Conservation (phyloP, 192 early-diverging fungal genomes). For the Glomus cerebriforme region DNA sequence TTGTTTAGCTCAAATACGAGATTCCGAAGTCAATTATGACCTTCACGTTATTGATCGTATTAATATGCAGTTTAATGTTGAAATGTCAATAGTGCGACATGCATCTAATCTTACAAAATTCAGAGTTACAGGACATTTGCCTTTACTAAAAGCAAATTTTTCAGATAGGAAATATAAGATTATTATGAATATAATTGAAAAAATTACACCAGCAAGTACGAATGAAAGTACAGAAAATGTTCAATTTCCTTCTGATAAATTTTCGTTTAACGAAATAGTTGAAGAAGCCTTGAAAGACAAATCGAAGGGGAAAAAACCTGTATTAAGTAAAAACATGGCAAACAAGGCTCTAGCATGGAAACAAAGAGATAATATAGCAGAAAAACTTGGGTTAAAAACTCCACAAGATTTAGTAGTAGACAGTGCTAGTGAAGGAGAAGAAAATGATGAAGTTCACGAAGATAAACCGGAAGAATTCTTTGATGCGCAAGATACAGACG, state of each 20-base stretch:
- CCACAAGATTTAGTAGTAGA: constrained; percentile 34
- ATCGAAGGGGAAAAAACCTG: background rate
- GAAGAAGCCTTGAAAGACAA: background rate
- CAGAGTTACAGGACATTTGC: constrained; percentile 77
- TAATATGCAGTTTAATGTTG: constrained; percentile 77
- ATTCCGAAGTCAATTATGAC: constrained; percentile 53
- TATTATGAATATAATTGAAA: constrained; percentile 79
- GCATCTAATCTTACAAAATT: constrained; percentile 73
- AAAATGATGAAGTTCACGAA: constrained; percentile 39
- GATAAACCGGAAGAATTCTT: constrained; percentile 47
- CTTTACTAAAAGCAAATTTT: constrained; percentile 83
- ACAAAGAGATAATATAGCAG: constrained; percentile 25
- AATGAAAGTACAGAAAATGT: constrained; percentile 27
- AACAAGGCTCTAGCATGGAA: background rate
- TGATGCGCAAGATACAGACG: constrained; percentile 54
- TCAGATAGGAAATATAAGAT: constrained; percentile 93
- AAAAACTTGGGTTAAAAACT: constrained; percentile 22
- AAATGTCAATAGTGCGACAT: constrained; percentile 84
- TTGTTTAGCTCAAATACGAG: constrained; percentile 69
- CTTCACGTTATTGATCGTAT: constrained; percentile 89
- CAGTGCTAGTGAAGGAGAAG: constrained; percentile 36
- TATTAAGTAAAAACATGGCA: background rate
- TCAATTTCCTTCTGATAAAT: background rate
- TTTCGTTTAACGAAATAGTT: background rate
- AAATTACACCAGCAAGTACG: constrained; percentile 53